Conservation (phyloP, 805 yeast genomes). For the Yarrowia keelungensis region DNA sequence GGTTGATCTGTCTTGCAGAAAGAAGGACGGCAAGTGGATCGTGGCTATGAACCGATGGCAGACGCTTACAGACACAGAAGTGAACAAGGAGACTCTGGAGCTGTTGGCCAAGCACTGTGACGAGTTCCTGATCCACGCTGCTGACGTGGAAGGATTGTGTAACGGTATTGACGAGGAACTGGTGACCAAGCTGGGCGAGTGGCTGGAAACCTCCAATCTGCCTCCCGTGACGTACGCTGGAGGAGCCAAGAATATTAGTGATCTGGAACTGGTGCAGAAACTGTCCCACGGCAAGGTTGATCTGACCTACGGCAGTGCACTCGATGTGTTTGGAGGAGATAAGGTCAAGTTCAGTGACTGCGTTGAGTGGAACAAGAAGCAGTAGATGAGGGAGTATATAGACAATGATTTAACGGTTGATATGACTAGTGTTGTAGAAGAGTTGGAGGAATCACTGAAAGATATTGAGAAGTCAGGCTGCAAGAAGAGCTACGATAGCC, state of each 20-base stretch:
- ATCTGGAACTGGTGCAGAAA: conserved; percentile 67
- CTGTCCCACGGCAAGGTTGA: conserved; percentile 86
- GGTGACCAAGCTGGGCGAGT: conserved; percentile 73
- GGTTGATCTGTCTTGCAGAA: conserved; percentile 87
- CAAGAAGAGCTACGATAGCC: too few species aligned
- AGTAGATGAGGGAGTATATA: not conserved
- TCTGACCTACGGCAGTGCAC: conserved; percentile 88
- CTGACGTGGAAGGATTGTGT: conserved; percentile 97
- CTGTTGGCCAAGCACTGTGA: conserved; percentile 69
- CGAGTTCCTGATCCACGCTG: conserved; percentile 95
- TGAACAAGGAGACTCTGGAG: conserved; percentile 61
- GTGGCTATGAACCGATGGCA: conserved; percentile 99
- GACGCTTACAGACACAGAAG: conserved; percentile 71
- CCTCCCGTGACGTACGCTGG: conserved; percentile 91
- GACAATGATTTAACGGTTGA: too few species aligned
- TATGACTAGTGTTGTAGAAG: too few species aligned
- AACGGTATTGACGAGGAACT: conserved; percentile 86
- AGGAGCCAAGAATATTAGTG: conserved; percentile 81
- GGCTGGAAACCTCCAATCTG: conserved; percentile 61
- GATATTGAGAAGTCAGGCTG: too few species aligned
- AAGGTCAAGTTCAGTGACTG: conserved; percentile 79
- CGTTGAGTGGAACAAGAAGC: conserved; percentile 67
- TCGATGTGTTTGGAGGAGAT: conserved; percentile 93
- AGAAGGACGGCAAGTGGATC: conserved; percentile 67
- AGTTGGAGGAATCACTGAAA: too few species aligned